A percentile compares a stretch with the other conserved stretches of the same genome.
phyloP scores from a whole-genome alignment of 306 rosid genomes.

The Purshia tridentata region DNA sequence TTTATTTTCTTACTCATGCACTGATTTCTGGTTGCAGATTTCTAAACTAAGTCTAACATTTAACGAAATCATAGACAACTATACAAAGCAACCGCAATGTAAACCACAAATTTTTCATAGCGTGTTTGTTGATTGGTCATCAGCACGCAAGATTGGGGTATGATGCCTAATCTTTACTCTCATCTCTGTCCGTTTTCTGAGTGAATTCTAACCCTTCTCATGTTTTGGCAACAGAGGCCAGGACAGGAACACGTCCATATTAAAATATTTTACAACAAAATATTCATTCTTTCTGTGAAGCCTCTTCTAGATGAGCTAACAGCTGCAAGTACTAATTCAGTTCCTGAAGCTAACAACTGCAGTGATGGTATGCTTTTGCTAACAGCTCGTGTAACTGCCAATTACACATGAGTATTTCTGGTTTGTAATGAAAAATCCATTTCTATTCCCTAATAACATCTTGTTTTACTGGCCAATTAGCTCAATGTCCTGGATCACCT shows the following conservation, averaged over 20 bases:
- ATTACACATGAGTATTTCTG: conserved; percentile 11
- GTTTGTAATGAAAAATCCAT: conserved; percentile 20
- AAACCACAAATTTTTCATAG: conserved; percentile 85
- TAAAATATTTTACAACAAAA: conserved; percentile 80
- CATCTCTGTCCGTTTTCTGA: conserved; percentile 2
- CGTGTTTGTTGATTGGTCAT: conserved; percentile 83
- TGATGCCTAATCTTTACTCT: conserved; percentile 21
- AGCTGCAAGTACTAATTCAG: conserved; percentile 44
- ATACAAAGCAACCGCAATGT: conserved; percentile 93
- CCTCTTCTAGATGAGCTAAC: conserved; percentile 79
- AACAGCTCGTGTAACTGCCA: neutral
- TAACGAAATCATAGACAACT: conserved; percentile 80
- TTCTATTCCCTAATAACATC: conserved; percentile 23
- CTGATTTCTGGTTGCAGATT: conserved; percentile 61
- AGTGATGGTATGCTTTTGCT: conserved; percentile 57
- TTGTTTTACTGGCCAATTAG: conserved; percentile 42
- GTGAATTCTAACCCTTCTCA: conserved; percentile 30
- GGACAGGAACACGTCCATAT: conserved; percentile 88
- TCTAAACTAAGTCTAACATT: conserved; percentile 85
- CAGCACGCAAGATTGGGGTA: conserved; percentile 74
- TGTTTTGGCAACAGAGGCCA: conserved; percentile 56
- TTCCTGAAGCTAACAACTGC: conserved; percentile 62
- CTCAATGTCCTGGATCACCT: conserved; percentile 91
- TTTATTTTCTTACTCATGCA: conserved; percentile 23
- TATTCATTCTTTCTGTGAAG: conserved; percentile 84